These are phyloP conservation scores for Colletotrichum neosansevieriae DNA, from an alignment of 2,329 filamentous ascomycete genomes.

Conservation along the genomic window DNA sequence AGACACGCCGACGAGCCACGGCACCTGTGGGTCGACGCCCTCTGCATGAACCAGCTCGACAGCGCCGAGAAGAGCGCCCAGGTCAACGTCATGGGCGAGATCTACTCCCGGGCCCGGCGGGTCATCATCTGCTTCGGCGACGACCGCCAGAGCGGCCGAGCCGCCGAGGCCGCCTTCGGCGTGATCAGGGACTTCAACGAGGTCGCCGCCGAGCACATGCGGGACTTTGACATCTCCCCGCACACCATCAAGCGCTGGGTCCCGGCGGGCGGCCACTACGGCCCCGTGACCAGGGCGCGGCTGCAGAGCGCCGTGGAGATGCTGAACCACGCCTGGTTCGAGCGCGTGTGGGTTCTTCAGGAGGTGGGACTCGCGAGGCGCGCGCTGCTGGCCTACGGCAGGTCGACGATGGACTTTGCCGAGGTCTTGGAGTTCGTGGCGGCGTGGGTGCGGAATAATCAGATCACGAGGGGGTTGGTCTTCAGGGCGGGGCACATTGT, in stretches of 20 bases:
- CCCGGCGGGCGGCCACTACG: neutral
- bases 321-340: conserved; percentile 18
- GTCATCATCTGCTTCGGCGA: neutral
- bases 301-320: neutral
- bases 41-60: neutral
- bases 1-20: neutral
- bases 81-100: neutral
- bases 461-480: neutral
- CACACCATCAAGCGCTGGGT: neutral
- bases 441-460: neutral
- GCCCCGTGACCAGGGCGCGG: neutral
- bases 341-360: conserved; percentile 27
- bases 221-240: neutral
- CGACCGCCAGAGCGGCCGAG: neutral
- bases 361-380: conserved; percentile 4
- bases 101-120: neutral
- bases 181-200: neutral
- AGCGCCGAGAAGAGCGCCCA: neutral
- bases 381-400: neutral
- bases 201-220: neutral
- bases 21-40: neutral
- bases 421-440: conserved; percentile 1
- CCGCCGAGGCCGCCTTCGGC: neutral
- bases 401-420: neutral
- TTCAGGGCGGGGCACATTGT: neutral